phyloP scores from a whole-genome alignment of 192 early-diverging fungal species.

The Podila epicladia region DNA sequence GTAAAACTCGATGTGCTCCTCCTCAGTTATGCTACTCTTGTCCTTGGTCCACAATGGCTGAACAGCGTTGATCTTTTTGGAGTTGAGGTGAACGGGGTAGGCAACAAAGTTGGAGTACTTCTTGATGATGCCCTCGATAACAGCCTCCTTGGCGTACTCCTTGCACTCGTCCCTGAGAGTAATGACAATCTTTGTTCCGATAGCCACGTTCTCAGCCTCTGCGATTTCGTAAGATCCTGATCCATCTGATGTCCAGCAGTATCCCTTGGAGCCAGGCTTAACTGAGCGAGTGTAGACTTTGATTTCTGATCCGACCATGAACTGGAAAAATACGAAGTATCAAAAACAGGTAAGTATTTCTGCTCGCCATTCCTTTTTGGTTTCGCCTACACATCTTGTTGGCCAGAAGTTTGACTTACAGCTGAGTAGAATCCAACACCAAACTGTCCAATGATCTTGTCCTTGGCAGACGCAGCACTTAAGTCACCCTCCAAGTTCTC shows the following conservation, averaged over 20 bases:
- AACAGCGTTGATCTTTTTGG: slow-evolving; percentile 64
- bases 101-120: slow-evolving; percentile 75
- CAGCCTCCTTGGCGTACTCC: slow-evolving; percentile 61
- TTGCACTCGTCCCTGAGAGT: slow-evolving; percentile 77
- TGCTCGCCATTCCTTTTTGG: neutral
- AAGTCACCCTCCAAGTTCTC: slow-evolving; percentile 63
- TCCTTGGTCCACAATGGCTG: slow-evolving; percentile 71
- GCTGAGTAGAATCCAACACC: slow-evolving; percentile 78
- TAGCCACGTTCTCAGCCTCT: slow-evolving; percentile 79
- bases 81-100: slow-evolving; percentile 68
- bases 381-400: neutral
- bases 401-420: slow-evolving; percentile 23
- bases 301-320: slow-evolving; percentile 83
- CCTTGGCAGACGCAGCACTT: slow-evolving; percentile 53
- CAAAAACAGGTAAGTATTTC: neutral
- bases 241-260: slow-evolving; percentile 83
- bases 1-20: slow-evolving; percentile 70
- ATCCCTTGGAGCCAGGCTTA: slow-evolving; percentile 68
- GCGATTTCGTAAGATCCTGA: slow-evolving; percentile 81
- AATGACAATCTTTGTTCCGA: slow-evolving; percentile 86
- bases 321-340: slow-evolving; percentile 49
- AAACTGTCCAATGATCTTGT: slow-evolving; percentile 88
- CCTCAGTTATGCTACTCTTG: slow-evolving; percentile 59
- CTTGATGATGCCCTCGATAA: slow-evolving; percentile 67
- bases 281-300: slow-evolving; percentile 78